These are phyloP conservation scores for Bullera alba DNA, from an alignment of 768 basidiomycete species.

Conservation along the genomic window DNA sequence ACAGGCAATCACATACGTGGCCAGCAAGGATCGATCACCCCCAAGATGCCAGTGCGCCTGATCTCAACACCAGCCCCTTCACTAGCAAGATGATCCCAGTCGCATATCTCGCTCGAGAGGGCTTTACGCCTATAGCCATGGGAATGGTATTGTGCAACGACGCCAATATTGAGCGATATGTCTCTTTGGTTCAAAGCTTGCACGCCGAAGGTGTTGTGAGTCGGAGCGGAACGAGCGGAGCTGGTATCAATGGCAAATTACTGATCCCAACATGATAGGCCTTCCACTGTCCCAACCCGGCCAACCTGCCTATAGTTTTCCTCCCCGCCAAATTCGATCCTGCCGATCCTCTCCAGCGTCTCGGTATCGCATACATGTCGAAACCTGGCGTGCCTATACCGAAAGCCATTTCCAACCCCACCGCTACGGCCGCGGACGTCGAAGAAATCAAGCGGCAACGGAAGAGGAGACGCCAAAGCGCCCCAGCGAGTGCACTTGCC, in stretches of 20 bases:
- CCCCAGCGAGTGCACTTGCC: constrained; percentile 9
- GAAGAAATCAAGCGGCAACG: constrained; percentile 14
- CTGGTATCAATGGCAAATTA: neutral
- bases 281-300: constrained; percentile 27
- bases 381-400: constrained; percentile 20
- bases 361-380: constrained; percentile 38
- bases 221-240: too few relatives aligned
- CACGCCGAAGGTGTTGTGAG: constrained; percentile 38
- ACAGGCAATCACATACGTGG: constrained; percentile 37
- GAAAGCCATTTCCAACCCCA: neutral
- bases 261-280: constrained; percentile 17
- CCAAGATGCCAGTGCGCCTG: constrained; percentile 3
- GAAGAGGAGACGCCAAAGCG: constrained; percentile 31
- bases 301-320: constrained; percentile 32
- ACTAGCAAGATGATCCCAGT: constrained; percentile 35
- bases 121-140: constrained; percentile 32
- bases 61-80: constrained; percentile 2
- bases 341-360: constrained; percentile 25
- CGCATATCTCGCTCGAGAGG: constrained; percentile 33
- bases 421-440: neutral
- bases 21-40: constrained; percentile 23
- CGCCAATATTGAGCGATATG: constrained; percentile 19
- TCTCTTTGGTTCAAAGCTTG: constrained; percentile 33
- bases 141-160: constrained; percentile 41
- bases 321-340: constrained; percentile 41